Conservation (phyloP, 2,329 filamentous ascomycete genomes). For the Colletotrichum karsti region DNA sequence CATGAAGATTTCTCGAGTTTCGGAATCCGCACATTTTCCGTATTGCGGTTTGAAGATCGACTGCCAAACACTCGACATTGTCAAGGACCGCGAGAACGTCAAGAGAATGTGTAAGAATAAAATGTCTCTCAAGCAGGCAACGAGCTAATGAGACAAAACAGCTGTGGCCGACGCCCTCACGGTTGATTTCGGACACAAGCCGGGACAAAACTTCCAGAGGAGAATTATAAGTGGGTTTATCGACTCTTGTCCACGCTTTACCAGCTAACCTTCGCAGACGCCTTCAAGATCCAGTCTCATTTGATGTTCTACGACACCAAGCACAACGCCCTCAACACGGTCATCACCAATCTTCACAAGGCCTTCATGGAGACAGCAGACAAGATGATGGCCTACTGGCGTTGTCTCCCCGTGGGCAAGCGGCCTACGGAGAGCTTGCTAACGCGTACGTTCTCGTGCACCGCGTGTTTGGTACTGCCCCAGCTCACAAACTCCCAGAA, state of each 20-base stretch:
- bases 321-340: constrained; percentile 76
- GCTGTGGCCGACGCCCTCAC: constrained; percentile 78
- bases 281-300: constrained; percentile 87
- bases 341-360: constrained; percentile 78
- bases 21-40: constrained; percentile 67
- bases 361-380: constrained; percentile 81
- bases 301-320: constrained; percentile 83
- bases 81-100: constrained; percentile 69
- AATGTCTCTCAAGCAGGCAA: background rate
- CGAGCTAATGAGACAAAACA: constrained; percentile 32
- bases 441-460: constrained; percentile 58
- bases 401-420: constrained; percentile 64
- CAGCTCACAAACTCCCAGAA: constrained; percentile 44
- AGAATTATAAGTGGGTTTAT: constrained; percentile 73
- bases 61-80: constrained; percentile 77
- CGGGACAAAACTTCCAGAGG: constrained; percentile 81
- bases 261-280: constrained; percentile 45
- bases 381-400: constrained; percentile 73
- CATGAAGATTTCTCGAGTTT: constrained; percentile 57
- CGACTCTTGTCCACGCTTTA: constrained; percentile 8
- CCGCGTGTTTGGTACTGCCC: background rate
- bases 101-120: constrained; percentile 56
- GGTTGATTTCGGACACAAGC: constrained; percentile 76
- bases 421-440: constrained; percentile 69
- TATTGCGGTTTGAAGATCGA: constrained; percentile 89